Conservation (phyloP, 306 rosid species). For the Psophocarpus tetragonolobus region DNA sequence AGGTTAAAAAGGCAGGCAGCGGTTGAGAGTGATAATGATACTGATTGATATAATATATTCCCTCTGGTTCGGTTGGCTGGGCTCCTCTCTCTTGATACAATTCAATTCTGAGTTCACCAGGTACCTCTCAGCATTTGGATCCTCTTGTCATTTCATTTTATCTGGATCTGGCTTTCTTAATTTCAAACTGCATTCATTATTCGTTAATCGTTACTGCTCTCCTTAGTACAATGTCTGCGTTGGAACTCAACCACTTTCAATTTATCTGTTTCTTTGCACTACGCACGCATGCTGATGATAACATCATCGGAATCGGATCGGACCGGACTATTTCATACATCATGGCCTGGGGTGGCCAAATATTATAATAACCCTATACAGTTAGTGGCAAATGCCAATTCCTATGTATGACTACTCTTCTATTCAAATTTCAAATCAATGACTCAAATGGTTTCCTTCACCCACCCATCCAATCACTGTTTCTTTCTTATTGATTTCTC, state of each 20-base stretch:
- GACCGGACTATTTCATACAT: too few species aligned
- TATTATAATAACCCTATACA: too few species aligned
- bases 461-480: too few species aligned
- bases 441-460: too few species aligned
- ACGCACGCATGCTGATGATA: too few species aligned
- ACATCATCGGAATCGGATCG: too few species aligned
- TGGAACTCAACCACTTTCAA: neutral
- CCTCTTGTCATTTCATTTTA: neutral
- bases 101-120: constrained; percentile 2
- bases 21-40: neutral
- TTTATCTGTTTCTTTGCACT: neutral
- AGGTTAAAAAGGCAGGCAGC: neutral
- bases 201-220: neutral
- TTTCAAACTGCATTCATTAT: neutral
- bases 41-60: neutral
- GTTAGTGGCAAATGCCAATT: too few species aligned
- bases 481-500: constrained; percentile 1
- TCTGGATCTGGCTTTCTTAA: constrained; percentile 1
- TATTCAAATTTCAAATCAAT: too few species aligned
- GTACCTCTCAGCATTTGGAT: constrained; percentile 17
- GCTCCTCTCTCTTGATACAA: neutral
- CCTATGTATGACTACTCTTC: too few species aligned
- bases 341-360: too few species aligned
- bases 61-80: neutral
- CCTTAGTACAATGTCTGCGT: neutral